Evolutionary conservation across 2,329 filamentous ascomycete genomes (phyloP), one percentile per base, ranked within the genome.

Genomic region (Drechslera avenae): DNA sequence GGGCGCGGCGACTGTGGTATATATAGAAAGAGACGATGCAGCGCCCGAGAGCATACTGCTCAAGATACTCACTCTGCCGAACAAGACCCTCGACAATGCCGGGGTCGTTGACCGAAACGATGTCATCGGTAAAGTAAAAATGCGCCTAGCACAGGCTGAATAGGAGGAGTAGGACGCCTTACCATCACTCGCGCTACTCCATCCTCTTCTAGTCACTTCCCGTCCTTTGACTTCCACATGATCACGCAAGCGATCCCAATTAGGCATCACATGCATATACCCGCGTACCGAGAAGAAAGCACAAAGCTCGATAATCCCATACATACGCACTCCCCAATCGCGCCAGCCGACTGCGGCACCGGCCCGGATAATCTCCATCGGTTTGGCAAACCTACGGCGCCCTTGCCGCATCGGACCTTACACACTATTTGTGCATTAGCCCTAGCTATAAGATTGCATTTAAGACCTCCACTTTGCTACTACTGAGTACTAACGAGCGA

Each of bases 11-110:
- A 84, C 93, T 19, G 89, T 86, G 7, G 82, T 96, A 39, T 91
- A 96, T 63, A 80, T 97, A 1, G 91, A 91, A 7, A 5, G 7
- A 37, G 89, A 96, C 64, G 91, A 96, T 75, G 78, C 93, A 35
- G 85, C 84, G 48, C 80, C 83, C 28, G 90, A 90, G 49, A 86
- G 92, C 72, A 87, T 93, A 59, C 89, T 87, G 74, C 81, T 96
- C 72, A 96, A 96, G 83, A 84, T 86, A 79, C 81, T 90, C 76
- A 35, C 39, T 23, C 88, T 96, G 79, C 86, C 90, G 0, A 89
- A 95, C 72, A 95, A 96, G 78, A 89, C 94, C 50, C 2, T 33
- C 7, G 44, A 47, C 10, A 23, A 34, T n/a, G 91, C 90, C 45
- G 81, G 90, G 31, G 76, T 90, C 46, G 83, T 95, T 18, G 77